Evolutionary conservation across 208 protist genomes (phyloP).

Genomic region (Leishmania major): DNA sequence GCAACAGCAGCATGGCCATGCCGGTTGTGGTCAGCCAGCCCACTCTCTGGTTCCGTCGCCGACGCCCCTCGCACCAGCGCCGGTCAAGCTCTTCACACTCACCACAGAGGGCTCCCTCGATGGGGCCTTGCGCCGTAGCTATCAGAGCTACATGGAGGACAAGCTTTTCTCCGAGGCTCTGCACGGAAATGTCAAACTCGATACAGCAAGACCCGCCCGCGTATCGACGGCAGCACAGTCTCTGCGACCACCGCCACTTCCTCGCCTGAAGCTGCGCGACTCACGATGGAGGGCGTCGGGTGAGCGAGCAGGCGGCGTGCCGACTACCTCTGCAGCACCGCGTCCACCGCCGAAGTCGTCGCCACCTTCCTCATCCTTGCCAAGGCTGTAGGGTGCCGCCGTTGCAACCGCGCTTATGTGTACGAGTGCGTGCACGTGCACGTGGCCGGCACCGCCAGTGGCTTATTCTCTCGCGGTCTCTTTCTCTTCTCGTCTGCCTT

Average conservation of each 20-base stretch:
- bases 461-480: not conserved
- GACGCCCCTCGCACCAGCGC: slow-evolving; percentile 28
- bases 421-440: not conserved
- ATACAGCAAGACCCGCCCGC: not conserved
- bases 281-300: not conserved
- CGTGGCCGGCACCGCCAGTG: not conserved
- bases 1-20: not conserved
- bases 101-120: slow-evolving; percentile 59
- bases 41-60: slow-evolving; percentile 5
- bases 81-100: slow-evolving; percentile 89
- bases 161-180: slow-evolving; percentile 47
- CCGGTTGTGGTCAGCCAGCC: not conserved
- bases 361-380: slow-evolving; percentile 6
- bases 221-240: not conserved
- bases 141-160: slow-evolving; percentile 76
- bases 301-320: not conserved
- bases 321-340: not conserved
- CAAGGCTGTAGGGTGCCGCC: not conserved
- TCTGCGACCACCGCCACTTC: not conserved
- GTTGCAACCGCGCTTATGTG: not conserved
- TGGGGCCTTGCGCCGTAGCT: slow-evolving; percentile 61
- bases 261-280: not conserved
- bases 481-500: slow-evolving; percentile 9
- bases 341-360: slow-evolving; percentile 2
- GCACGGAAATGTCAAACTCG: slow-evolving; percentile 12